phyloP scores from a whole-genome alignment of 2,329 filamentous ascomycete genomes.

The Claviceps cyperi region DNA sequence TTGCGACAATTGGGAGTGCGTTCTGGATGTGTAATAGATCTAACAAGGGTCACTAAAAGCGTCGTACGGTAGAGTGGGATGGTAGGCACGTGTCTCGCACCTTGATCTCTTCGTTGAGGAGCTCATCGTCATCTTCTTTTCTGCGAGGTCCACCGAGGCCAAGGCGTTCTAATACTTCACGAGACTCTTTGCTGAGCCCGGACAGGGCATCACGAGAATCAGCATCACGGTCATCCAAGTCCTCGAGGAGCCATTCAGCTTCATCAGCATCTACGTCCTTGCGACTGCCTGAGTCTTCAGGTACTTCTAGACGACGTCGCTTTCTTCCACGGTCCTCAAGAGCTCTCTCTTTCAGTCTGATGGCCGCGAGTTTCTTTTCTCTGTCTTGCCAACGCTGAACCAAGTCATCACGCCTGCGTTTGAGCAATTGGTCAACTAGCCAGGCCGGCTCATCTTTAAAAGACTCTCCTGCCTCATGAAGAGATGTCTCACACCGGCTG shows the following conservation, averaged over 20 bases:
- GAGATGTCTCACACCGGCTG: slow-evolving; percentile 38
- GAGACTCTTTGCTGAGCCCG: slow-evolving; percentile 59
- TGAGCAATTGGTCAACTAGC: slow-evolving; percentile 65
- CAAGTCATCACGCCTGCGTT: slow-evolving; percentile 52
- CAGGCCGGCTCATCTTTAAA: slow-evolving; percentile 64
- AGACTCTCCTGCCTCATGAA: slow-evolving; percentile 26
- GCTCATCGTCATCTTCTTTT: slow-evolving; percentile 25
- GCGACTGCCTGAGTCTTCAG: slow-evolving; percentile 6
- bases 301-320: slow-evolving; percentile 29
- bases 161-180: slow-evolving; percentile 55
- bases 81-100: slow-evolving; percentile 19
- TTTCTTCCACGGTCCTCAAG: slow-evolving; percentile 37
- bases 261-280: slow-evolving; percentile 36
- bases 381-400: slow-evolving; percentile 54
- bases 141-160: slow-evolving; percentile 27
- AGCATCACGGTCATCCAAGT: slow-evolving; percentile 38
- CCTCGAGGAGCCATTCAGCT: slow-evolving; percentile 59
- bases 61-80: slow-evolving; percentile 6
- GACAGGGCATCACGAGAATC: slow-evolving; percentile 26
- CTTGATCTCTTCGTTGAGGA: slow-evolving; percentile 54
- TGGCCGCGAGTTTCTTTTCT: slow-evolving; percentile 52
- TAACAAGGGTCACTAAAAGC: slow-evolving; percentile 22
- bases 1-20: slow-evolving; percentile 81
- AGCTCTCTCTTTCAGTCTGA: slow-evolving; percentile 48
- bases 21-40: slow-evolving; percentile 86